Evolutionary conservation across 441 rosid species (phyloP).

Genomic region (Pelargonium australe): DNA sequence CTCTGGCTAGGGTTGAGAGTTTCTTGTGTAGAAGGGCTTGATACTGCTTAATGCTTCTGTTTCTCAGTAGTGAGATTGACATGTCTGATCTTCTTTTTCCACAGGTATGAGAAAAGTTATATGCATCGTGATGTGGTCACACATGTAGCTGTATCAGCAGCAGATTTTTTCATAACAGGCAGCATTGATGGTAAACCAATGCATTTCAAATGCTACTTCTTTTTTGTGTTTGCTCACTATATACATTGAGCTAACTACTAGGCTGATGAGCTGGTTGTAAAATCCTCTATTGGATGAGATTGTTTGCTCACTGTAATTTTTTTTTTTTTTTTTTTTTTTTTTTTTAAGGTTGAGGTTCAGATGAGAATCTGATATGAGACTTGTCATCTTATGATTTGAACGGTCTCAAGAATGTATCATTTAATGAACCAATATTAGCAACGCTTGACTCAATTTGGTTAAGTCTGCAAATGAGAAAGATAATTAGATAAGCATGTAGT

Average conservation of each 20-base stretch:
- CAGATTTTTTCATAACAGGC: slow-evolving; percentile 94
- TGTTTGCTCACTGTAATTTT: not conserved
- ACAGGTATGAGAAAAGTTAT: slow-evolving; percentile 93
- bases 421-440: too few species aligned
- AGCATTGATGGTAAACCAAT: slow-evolving; percentile 66
- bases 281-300: too few species aligned
- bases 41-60: not conserved
- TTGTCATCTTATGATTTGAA: not conserved
- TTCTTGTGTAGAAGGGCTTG: not conserved
- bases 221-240: not conserved
- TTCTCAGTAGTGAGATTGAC: not conserved
- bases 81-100: not conserved
- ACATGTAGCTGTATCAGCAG: slow-evolving; percentile 82
- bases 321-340: too few species aligned
- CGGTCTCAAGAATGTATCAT: too few species aligned
- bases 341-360: too few species aligned
- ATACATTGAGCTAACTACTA: not conserved
- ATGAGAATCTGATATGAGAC: too few species aligned
- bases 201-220: too few species aligned
- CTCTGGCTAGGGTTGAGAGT: slow-evolving; percentile 7
- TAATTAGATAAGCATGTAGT: too few species aligned
- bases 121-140: slow-evolving; percentile 96
- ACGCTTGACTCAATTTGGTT: too few species aligned
- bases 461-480: too few species aligned
- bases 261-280: too few species aligned